Base-by-base conservation (phyloP, 202 grass and related monocot genomes). In the Eragrostis tef region DNA sequence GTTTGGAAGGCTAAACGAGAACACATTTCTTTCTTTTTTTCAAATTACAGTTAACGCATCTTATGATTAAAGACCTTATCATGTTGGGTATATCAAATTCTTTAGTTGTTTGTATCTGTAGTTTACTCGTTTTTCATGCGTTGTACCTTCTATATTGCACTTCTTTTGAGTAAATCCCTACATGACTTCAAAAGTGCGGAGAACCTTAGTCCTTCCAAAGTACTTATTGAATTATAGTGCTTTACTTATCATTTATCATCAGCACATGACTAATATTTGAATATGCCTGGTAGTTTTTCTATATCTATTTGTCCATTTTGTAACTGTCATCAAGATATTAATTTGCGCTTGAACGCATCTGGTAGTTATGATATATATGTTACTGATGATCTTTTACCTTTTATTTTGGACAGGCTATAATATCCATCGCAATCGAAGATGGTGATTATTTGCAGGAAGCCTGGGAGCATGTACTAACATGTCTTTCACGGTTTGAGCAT, bases 391-490 rank as follows among this genome's bases (percentile, higher is more conserved):
- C 50, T 72, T 69, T n/a, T 53, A 52, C 54, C 73, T 59, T 53
- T 20, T 67, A 11, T 81, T 56, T 56, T 78, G 34, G 63, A 89
- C 88, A 97, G 96, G 96, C 96, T 89, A 98, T 98, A 72, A 91
- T 98, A 88, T 91, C 91, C 13, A 95, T 93, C 4, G 96, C 92
- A 74, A 93, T 98, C 36, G 90, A 95, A 91, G 96, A 98, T 85
- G 96, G 90, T 22, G 83, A 98, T 79, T 95, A 91, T 77, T 84
- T 98, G 72, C 96, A 95, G 67, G 96, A 98, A 79, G 86, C 96
- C 50, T 98, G 96, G 96, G 96, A 98, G 60, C 96, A 98, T 70
- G 87, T 98, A 76, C 80, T 98, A 68, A 95, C 90, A 67, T 98
- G 95, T 82, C 90, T 98, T 73, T 98, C 96, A 43, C 84, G 96